Conservation (phyloP, 331 rosid species). For the Quercus tomentella region DNA sequence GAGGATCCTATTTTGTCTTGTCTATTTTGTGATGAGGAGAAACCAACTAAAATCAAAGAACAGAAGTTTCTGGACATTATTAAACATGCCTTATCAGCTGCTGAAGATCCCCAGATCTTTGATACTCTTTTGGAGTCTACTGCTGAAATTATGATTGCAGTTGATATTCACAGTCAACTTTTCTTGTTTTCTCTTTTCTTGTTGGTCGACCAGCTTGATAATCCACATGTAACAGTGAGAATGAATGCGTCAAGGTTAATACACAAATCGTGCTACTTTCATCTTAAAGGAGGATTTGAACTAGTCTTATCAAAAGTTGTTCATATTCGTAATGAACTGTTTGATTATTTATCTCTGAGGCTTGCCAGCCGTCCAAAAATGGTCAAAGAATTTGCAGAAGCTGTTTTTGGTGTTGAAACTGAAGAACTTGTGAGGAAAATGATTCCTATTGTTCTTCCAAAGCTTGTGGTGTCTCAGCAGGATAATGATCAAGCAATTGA, state of each 20-base stretch:
- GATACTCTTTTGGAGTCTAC: conserved; percentile 80
- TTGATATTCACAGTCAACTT: conserved; percentile 51
- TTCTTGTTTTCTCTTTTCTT: conserved; percentile 62
- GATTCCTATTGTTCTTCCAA: conserved; percentile 95
- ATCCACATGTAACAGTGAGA: conserved; percentile 59
- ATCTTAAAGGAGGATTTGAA: conserved; percentile 69
- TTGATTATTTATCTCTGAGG: conserved; percentile 67
- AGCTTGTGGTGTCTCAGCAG: conserved; percentile 84
- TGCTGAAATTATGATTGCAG: conserved; percentile 73
- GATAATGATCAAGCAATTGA: conserved; percentile 61
- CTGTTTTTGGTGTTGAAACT: conserved; percentile 76
- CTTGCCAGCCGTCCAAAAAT: conserved; percentile 59
- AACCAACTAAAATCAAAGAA: conserved; percentile 45
- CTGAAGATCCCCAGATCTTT: conserved; percentile 50
- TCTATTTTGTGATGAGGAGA: conserved; percentile 44
- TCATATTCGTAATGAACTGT: conserved; percentile 68
- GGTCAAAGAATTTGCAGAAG: conserved; percentile 89
- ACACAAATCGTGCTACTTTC: conserved; percentile 64
- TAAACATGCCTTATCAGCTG: conserved; percentile 44
- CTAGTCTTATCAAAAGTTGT: conserved; percentile 56
- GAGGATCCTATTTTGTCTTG: conserved; percentile 53
- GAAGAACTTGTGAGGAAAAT: conserved; percentile 67
- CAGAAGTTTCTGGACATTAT: conserved; percentile 51
- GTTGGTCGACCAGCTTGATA: conserved; percentile 90
- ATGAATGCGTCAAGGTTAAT: conserved; percentile 78